Conservation (phyloP, 139 green algal species). For the Tetradesmus obliquus region DNA sequence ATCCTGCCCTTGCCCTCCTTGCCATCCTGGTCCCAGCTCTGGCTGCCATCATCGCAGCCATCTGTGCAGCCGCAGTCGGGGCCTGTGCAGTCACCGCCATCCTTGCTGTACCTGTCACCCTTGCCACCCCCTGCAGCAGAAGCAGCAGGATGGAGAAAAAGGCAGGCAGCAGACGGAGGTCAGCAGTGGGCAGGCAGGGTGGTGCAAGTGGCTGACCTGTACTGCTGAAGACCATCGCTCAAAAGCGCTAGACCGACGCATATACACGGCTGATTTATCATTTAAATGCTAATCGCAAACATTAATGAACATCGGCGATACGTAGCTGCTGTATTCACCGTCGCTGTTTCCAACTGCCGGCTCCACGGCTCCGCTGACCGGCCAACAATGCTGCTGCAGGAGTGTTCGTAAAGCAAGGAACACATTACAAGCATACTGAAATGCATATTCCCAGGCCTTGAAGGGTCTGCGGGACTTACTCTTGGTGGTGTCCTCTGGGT, state of each 20-base stretch:
- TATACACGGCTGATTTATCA: background rate
- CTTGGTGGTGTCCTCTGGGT: background rate
- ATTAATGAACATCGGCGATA: background rate
- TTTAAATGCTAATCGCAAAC: background rate
- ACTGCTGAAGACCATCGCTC: background rate
- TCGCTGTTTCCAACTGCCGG: background rate
- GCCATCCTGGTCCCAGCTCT: background rate
- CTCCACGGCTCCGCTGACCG: background rate
- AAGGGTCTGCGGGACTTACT: background rate
- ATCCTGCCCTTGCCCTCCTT: conserved; percentile 26
- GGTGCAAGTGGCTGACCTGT: background rate
- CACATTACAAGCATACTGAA: no score
- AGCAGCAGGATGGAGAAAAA: background rate
- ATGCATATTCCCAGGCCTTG: no score
- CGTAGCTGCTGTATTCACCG: background rate
- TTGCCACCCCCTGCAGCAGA: background rate
- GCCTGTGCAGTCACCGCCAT: background rate
- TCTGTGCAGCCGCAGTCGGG: background rate
- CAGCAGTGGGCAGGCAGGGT: background rate
- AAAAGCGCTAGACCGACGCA: background rate
- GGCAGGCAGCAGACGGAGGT: background rate
- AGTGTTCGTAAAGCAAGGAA: no score
- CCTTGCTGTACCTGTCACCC: background rate
- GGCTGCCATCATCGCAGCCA: no score
- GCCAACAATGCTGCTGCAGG: background rate